These are phyloP conservation scores for Exophiala viscosa DNA, from an alignment of 2,329 filamentous ascomycete species.

Conservation along the genomic window DNA sequence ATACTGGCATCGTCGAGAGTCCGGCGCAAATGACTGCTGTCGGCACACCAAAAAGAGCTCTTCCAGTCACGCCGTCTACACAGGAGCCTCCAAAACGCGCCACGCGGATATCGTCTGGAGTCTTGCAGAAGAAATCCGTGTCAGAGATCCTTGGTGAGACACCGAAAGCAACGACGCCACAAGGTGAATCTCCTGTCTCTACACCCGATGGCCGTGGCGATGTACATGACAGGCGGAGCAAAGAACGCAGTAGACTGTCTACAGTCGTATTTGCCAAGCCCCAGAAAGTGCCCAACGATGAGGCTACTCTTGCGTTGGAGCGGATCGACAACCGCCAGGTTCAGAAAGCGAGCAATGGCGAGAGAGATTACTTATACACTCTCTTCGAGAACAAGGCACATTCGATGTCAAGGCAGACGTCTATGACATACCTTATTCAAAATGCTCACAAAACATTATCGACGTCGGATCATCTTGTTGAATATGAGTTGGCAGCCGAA, in stretches of 20 bases:
- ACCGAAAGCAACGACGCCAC: constrained; percentile 38
- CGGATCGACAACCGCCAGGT: constrained; percentile 21
- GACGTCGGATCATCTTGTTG: constrained; percentile 77
- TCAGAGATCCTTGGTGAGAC: constrained; percentile 66
- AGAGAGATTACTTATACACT: constrained; percentile 60
- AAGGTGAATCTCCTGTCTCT: constrained; percentile 34
- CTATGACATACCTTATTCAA: constrained; percentile 68
- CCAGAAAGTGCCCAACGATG: constrained; percentile 48
- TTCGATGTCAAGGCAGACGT: constrained; percentile 50
- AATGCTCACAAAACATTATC: constrained; percentile 86
- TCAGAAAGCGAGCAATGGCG: constrained; percentile 54
- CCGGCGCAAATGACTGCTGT: constrained; percentile 24
- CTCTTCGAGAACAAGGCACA: constrained; percentile 60
- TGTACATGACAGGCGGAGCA: constrained; percentile 56
- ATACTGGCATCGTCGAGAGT: constrained; percentile 23
- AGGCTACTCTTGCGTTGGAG: constrained; percentile 37
- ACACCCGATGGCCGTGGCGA: constrained; percentile 41
- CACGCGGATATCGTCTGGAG: constrained; percentile 66
- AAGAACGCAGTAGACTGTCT: constrained; percentile 60
- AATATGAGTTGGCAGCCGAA: constrained; percentile 80
- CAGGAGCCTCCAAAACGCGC: constrained; percentile 54
- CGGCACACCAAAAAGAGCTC: constrained; percentile 28
- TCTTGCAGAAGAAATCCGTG: constrained; percentile 67
- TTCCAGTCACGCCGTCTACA: constrained; percentile 30
- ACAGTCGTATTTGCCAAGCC: constrained; percentile 76